These are phyloP conservation scores for Spiromastix sp. DNA, from an alignment of 2,329 filamentous ascomycete genomes.

Conservation along the genomic window DNA sequence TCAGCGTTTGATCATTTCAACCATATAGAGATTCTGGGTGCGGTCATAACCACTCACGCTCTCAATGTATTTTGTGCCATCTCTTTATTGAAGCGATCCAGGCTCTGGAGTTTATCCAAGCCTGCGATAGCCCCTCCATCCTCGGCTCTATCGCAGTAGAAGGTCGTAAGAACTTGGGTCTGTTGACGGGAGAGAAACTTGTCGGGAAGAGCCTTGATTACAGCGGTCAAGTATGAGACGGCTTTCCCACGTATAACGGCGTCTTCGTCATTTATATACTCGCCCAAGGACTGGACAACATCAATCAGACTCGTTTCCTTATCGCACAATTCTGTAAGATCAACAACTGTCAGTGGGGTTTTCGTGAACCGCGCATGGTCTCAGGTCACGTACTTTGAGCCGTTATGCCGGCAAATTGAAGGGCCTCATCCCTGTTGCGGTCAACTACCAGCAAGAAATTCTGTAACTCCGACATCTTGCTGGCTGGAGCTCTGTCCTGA, in stretches of 20 bases:
- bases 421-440: conserved; percentile 36
- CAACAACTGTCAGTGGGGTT: conserved; percentile 13
- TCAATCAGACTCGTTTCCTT: conserved; percentile 52
- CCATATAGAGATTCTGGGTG: not conserved
- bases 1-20: not conserved
- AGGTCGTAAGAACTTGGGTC: conserved; percentile 51
- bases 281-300: conserved; percentile 53
- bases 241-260: conserved; percentile 49
- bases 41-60: conserved; percentile 34
- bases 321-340: conserved; percentile 42
- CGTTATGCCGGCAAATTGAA: conserved; percentile 32
- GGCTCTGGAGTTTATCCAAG: conserved; percentile 47
- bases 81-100: conserved; percentile 50
- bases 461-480: conserved; percentile 38
- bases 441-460: conserved; percentile 39
- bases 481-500: conserved; percentile 2
- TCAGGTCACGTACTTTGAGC: conserved; percentile 29
- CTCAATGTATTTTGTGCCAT: conserved; percentile 44
- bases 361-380: conserved; percentile 5
- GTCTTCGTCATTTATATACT: conserved; percentile 59
- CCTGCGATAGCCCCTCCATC: conserved; percentile 51
- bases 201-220: conserved; percentile 39
- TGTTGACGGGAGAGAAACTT: conserved; percentile 52
- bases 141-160: conserved; percentile 54
- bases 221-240: conserved; percentile 33